These are phyloP conservation scores for Glarea lozoyensis DNA, from an alignment of 495 filamentous ascomycete species.

Conservation along the genomic window DNA sequence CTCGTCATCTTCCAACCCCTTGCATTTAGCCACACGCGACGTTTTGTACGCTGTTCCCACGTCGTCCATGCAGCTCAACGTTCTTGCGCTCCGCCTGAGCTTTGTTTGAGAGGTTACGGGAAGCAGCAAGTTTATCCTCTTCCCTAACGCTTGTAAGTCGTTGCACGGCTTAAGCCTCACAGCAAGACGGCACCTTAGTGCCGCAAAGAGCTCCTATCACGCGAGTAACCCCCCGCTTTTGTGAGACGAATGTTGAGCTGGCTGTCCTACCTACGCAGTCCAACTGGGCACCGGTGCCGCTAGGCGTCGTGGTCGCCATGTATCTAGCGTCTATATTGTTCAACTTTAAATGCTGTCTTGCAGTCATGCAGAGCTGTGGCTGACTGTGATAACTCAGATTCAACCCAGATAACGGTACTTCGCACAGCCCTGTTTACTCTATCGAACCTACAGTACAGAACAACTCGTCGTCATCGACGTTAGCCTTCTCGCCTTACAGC, in stretches of 20 bases:
- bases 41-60: too few relatives aligned
- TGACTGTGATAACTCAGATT: conserved; percentile 20
- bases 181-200: conserved; percentile 10
- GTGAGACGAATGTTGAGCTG: conserved; percentile 15
- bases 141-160: conserved; percentile 4
- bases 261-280: conserved; percentile 16
- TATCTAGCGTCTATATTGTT: conserved; percentile 2
- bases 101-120: conserved; percentile 4
- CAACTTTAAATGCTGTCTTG: conserved; percentile 19
- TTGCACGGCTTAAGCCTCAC: conserved; percentile 19
- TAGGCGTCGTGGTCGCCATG: not conserved
- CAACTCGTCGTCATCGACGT: conserved; percentile 7
- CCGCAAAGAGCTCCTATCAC: conserved; percentile 13
- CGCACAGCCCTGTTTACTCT: conserved; percentile 21
- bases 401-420: conserved; percentile 14
- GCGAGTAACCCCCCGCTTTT: conserved; percentile 14
- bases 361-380: conserved; percentile 14
- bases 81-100: conserved; percentile 12
- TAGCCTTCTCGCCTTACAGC: conserved; percentile 12
- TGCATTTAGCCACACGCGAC: too few relatives aligned
- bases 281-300: conserved; percentile 12
- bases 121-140: conserved; percentile 15
- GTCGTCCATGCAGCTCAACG: too few relatives aligned
- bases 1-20: not conserved
- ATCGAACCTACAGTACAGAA: conserved; percentile 14